Conservation (phyloP, 2,329 filamentous ascomycete species). For the Apiospora kogelbergensis region DNA sequence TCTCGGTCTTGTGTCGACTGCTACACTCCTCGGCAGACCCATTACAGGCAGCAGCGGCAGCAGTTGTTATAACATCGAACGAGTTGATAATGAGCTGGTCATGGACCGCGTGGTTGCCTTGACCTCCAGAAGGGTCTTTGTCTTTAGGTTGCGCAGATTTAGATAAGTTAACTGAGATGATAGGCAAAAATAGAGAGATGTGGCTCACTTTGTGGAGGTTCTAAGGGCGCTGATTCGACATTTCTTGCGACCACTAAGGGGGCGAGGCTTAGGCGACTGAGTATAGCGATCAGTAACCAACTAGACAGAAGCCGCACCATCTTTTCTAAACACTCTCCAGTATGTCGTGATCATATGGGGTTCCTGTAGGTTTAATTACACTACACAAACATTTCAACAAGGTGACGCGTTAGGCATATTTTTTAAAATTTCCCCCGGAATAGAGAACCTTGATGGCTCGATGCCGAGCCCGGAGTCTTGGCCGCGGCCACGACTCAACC, state of each 20-base stretch:
- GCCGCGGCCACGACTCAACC: neutral
- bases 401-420: neutral
- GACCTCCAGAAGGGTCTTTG: neutral
- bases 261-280: neutral
- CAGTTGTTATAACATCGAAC: neutral
- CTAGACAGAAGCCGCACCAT: neutral
- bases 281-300: neutral
- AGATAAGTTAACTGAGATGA: too few species aligned
- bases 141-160: neutral
- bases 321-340: neutral
- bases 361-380: neutral
- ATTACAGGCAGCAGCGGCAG: neutral
- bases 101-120: neutral
- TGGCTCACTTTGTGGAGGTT: neutral
- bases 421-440: neutral
- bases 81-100: neutral
- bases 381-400: neutral
- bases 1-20: slow-evolving; percentile 30
- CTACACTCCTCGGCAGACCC: neutral
- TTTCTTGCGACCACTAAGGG: neutral
- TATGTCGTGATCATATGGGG: neutral
- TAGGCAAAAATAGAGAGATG: neutral
- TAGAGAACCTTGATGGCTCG: neutral
- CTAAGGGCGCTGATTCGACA: neutral
- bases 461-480: neutral